phyloP scores from a whole-genome alignment of 192 early-diverging fungal species.

The Backusella psychrophila region DNA sequence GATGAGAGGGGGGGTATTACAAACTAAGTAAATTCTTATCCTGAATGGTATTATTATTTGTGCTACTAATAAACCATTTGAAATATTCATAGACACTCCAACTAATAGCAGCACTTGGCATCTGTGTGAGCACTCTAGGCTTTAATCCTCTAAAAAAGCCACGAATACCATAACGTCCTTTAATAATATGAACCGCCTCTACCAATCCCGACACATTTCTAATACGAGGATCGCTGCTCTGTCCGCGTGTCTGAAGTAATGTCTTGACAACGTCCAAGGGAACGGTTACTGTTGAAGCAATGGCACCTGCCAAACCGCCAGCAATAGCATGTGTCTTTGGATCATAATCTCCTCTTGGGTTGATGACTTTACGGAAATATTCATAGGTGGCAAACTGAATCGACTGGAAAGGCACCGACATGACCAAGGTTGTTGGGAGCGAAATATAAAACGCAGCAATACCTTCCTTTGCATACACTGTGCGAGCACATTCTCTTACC shows the following conservation, averaged over 20 bases:
- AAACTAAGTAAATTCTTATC: slow-evolving; percentile 1
- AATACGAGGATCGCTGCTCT: slow-evolving; percentile 64
- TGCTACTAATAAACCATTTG: slow-evolving; percentile 53
- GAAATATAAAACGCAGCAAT: slow-evolving; percentile 88
- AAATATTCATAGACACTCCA: slow-evolving; percentile 93
- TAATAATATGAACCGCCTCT: slow-evolving; percentile 74
- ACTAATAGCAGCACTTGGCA: slow-evolving; percentile 91
- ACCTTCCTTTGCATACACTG: slow-evolving; percentile 75
- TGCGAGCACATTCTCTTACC: slow-evolving; percentile 66
- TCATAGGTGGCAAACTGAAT: slow-evolving; percentile 95
- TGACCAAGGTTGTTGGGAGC: slow-evolving; percentile 89
- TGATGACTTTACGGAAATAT: slow-evolving; percentile 77
- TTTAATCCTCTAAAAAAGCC: slow-evolving; percentile 78
- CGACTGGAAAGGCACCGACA: slow-evolving; percentile 94
- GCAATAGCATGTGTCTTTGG: slow-evolving; percentile 82
- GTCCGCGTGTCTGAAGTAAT: slow-evolving; percentile 86
- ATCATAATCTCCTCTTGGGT: slow-evolving; percentile 79
- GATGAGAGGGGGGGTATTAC: neutral
- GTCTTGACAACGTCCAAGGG: slow-evolving; percentile 96
- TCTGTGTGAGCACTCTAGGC: slow-evolving; percentile 83
- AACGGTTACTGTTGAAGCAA: slow-evolving; percentile 84
- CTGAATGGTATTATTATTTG: neutral
- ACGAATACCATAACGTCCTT: slow-evolving; percentile 61
- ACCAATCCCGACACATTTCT: slow-evolving; percentile 67
- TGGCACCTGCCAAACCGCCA: slow-evolving; percentile 85